Conservation (phyloP, 2,329 filamentous ascomycete species). For the Tolypocladium capitatum region DNA sequence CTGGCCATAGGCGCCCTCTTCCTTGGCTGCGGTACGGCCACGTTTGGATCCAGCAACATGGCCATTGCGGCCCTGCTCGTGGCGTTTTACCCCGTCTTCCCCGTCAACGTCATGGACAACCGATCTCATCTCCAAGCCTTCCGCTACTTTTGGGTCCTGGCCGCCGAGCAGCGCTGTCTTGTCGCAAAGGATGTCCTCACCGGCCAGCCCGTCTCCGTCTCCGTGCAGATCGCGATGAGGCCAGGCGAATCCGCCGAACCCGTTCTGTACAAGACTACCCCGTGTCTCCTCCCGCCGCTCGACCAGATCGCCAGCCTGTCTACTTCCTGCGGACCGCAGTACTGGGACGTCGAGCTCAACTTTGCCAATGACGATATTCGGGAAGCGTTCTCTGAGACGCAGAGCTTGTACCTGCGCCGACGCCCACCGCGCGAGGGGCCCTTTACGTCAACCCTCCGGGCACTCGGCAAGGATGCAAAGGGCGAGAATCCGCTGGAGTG, state of each 20-base stretch:
- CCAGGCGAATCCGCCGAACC: constrained; percentile 22
- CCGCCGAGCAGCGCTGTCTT: constrained; percentile 78
- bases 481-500: constrained; percentile 48
- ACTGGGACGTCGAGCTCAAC: constrained; percentile 73
- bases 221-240: constrained; percentile 52
- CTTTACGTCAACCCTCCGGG: constrained; percentile 63
- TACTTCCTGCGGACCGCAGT: constrained; percentile 48
- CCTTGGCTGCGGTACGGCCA: constrained; percentile 82
- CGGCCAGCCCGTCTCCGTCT: constrained; percentile 61
- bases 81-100: constrained; percentile 90
- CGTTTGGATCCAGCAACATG: constrained; percentile 77
- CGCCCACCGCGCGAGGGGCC: constrained; percentile 53
- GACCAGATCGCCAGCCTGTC: constrained; percentile 45
- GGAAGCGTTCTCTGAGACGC: constrained; percentile 48
- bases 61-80: constrained; percentile 77
- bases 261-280: constrained; percentile 33
- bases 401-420: constrained; percentile 61
- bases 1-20: constrained; percentile 86
- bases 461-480: constrained; percentile 40
- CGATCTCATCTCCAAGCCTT: constrained; percentile 91
- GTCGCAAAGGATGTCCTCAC: constrained; percentile 80
- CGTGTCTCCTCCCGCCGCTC: constrained; percentile 51
- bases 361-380: constrained; percentile 53
- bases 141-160: constrained; percentile 92
- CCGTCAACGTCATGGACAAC: constrained; percentile 81